Evolutionary conservation across 2,329 filamentous ascomycete species (phyloP).

Genomic region (Fusarium incarnatum): DNA sequence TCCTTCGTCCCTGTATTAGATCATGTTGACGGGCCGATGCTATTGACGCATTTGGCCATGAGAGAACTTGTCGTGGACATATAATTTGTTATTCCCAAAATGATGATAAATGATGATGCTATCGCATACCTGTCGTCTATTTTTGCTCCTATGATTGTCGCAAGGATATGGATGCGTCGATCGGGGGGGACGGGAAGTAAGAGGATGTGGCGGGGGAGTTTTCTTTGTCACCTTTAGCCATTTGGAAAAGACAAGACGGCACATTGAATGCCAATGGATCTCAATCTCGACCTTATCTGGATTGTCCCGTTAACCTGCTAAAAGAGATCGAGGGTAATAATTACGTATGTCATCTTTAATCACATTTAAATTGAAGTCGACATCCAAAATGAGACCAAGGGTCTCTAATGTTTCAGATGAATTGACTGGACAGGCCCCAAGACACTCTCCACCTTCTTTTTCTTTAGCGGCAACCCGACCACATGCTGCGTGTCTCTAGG

Average conservation of each 20-base stretch:
- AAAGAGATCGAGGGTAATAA: not conserved
- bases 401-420: slow-evolving; percentile 30
- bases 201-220: slow-evolving; percentile 10
- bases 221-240: not conserved
- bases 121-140: not conserved
- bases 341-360: not conserved
- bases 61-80: not conserved
- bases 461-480: slow-evolving; percentile 9
- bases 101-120: not conserved
- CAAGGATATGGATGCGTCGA: slow-evolving; percentile 27
- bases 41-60: not conserved
- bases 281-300: not conserved
- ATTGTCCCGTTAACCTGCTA: not conserved
- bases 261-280: not conserved
- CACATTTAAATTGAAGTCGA: not conserved
- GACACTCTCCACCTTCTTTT: not conserved
- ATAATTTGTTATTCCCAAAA: not conserved
- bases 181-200: not conserved
- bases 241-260: not conserved
- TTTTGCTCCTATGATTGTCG: slow-evolving; percentile 6
- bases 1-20: not conserved
- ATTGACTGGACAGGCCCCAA: slow-evolving; percentile 7
- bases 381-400: slow-evolving; percentile 4
- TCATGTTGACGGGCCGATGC: slow-evolving; percentile 17
- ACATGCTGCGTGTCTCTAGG: not conserved